Evolutionary conservation across 352 stramenopile species (phyloP), one percentile per base, ranked within the genome.

Genomic region (Globisporangium recalcitrans): DNA sequence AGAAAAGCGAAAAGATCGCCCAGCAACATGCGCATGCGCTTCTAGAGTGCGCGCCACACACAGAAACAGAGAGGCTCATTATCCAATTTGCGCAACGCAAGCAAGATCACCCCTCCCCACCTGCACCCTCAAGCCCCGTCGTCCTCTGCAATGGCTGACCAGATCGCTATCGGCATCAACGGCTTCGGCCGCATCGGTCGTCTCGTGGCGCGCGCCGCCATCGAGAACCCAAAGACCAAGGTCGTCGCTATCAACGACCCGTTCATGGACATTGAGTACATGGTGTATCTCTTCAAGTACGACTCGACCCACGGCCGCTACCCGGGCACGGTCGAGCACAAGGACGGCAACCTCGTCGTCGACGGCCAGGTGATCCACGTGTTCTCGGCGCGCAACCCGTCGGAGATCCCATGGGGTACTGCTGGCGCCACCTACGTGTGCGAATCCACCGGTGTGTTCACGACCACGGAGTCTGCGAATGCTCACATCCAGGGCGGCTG

Each of bases 211-310:
- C 69, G 70, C 38, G 73, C 72, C n/a, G 73, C 74, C 31, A 69
- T 85, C 57, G 70, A 65, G 44, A 85, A 85, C 70, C 73, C 75
- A 36, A 75, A 83, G 63, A 76, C 73, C 26, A 77, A 59, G 52
- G 70, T 83, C 36, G 75, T 81, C 2, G 75, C 75, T 57, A 81
- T 83, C 64, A 83, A 83, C 69, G 75, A 83, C 44, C 75, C 75
- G 56, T 83, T 83, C 73, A 83, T 83, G 75, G 73, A 80, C 69
- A 52, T 82, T 16, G 72, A 80, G 58, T 80, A 82, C 71, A 72
- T 85, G 74, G 86, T 85, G 44, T 98, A 99, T 79, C 82, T 97
- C 63, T 94, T 98, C 80, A 98, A 98, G 89, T 98, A 98, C 75
- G 96, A 98, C 79, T 96, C 94, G 68, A 93, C 97, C 61, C 96